These are phyloP conservation scores for Claviceps capensis DNA, from an alignment of 2,329 filamentous ascomycete genomes.

Conservation along the genomic window DNA sequence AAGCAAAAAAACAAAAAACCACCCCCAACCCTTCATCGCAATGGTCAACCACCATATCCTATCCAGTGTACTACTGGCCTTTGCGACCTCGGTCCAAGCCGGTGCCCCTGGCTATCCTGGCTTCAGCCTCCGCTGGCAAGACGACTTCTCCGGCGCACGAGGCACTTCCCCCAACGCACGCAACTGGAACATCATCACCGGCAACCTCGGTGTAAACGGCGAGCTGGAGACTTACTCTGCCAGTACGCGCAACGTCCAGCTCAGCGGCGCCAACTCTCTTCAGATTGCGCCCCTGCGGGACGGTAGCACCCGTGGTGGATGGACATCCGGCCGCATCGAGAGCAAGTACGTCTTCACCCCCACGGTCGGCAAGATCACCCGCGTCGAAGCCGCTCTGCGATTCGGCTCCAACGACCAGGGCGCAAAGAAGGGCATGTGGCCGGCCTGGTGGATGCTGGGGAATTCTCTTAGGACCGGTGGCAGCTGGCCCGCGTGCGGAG, in stretches of 20 bases:
- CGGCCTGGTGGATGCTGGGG: conserved; percentile 45
- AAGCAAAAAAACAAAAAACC: not conserved
- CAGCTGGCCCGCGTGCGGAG: conserved; percentile 39
- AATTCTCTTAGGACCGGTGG: conserved; percentile 30
- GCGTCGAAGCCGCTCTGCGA: conserved; percentile 32
- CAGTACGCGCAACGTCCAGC: conserved; percentile 32
- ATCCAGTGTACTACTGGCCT: conserved; percentile 14
- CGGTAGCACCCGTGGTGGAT: conserved; percentile 20
- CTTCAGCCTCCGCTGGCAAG: conserved; percentile 27
- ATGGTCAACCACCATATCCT: conserved; percentile 13
- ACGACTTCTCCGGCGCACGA: conserved; percentile 26
- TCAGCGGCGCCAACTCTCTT: conserved; percentile 34
- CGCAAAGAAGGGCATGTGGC: conserved; percentile 41
- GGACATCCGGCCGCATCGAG: conserved; percentile 44
- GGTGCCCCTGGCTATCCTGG: conserved; percentile 24
- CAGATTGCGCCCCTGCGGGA: conserved; percentile 35
- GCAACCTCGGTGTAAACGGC: conserved; percentile 33
- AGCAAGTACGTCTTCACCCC: conserved; percentile 34
- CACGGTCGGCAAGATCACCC: conserved; percentile 27
- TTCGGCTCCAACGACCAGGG: conserved; percentile 28
- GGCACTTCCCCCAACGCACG: conserved; percentile 19
- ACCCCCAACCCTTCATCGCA: not conserved
- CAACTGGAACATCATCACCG: conserved; percentile 28
- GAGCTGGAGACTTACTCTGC: conserved; percentile 37
- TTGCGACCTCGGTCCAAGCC: conserved; percentile 21